Evolutionary conservation across 768 basidiomycete genomes (phyloP), one percentile per base, ranked within the genome.

Genomic region (Phylloporus scabripes): DNA sequence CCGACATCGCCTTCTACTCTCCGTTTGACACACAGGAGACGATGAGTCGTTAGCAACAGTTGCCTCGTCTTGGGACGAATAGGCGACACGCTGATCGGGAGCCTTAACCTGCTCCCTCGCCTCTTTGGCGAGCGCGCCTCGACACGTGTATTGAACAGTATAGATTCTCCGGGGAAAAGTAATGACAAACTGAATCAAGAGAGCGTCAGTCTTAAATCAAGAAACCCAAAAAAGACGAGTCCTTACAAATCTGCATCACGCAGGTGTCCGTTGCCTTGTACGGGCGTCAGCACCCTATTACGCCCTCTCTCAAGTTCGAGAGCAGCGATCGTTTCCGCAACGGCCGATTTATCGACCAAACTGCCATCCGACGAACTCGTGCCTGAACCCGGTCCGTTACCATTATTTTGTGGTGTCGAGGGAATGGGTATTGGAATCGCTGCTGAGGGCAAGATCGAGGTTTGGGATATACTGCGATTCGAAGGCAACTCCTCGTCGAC

Each of bases 21-120:
- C 50, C 68, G 67, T 63, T 85, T 85, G 28, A 84, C 60, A 48
- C 81, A 83, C 31, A 85, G 48, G 6, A 85, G 58, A 33, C 83
- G 73, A 24, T 69, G 68, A n/a, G 68, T 75, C 29, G 83, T 85
- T 41, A 85, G 65, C 29, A 83, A 64, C 8, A 85, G 58, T 53
- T 80, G 74, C 20, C 83, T 71, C 14, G 72, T 67, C 60, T 81
- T 82, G 7, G 74, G 63, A 50, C 75, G 75, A 51, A 72, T 71
- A 10, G 75, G 72, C 10, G 66, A 55, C 0, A 79, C 76, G 17
- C 73, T 73, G 5, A 82, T 67, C 0, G 77, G 73, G 10, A 75
- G 69, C 20, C 82, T 67, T 33, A 85, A 61, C 42, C 72, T 74
- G 54, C 80, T 82, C 4, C 81, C 79, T 20, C 82, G 78, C 4